Percentiles rank a stretch among this genome's conserved stretches.
Conservation (phyloP, 257 asterid species). For the Rauvolfia tetraphylla region DNA sequence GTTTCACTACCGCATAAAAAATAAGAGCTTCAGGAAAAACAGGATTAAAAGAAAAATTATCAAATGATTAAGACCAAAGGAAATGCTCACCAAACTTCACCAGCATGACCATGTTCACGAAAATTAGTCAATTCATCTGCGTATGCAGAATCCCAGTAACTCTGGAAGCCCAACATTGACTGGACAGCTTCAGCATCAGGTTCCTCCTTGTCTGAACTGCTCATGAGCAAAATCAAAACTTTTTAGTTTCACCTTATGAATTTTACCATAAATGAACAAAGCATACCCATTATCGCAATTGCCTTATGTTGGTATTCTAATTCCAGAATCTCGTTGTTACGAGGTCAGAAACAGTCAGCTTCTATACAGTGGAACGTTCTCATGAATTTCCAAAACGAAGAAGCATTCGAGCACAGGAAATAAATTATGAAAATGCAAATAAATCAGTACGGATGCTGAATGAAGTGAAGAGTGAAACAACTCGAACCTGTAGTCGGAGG, state of each 20-base stretch:
- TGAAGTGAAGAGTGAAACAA: not conserved
- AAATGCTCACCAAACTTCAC: conserved; percentile 82
- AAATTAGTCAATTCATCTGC: conserved; percentile 85
- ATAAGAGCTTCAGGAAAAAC: not conserved
- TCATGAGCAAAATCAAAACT: conserved; percentile 21
- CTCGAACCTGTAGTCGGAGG: conserved; percentile 81
- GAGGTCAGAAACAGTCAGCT: not conserved
- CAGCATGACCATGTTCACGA: conserved; percentile 91
- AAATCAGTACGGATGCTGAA: not conserved
- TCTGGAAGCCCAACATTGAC: conserved; percentile 91
- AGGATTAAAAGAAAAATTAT: not conserved
- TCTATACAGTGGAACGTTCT: not conserved
- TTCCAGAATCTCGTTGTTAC: not conserved
- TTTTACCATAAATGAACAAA: too few relatives aligned
- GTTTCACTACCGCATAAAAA: not conserved
- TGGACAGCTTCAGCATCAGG: conserved; percentile 70
- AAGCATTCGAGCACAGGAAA: not conserved
- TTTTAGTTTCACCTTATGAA: not conserved
- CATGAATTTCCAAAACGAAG: not conserved
- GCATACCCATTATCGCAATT: not conserved
- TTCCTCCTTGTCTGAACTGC: conserved; percentile 92
- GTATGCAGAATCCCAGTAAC: conserved; percentile 93
- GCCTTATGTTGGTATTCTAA: not conserved
- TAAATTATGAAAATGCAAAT: not conserved
- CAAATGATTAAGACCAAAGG: not conserved